Evolutionary conservation across 805 yeast genomes (phyloP).

Genomic region (Isabelozyma heimii): DNA sequence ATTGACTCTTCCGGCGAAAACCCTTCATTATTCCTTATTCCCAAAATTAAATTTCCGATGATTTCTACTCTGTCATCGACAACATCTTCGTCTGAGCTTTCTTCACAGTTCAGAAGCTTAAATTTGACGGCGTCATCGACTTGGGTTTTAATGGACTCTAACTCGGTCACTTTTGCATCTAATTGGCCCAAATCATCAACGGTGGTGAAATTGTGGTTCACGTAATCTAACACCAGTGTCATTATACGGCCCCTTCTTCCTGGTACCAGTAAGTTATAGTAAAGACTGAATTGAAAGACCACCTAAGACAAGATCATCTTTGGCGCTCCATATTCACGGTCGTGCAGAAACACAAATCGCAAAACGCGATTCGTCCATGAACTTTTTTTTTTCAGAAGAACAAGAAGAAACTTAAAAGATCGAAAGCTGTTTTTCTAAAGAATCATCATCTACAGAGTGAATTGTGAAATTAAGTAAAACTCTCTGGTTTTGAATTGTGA

Average conservation of each 20-base stretch:
- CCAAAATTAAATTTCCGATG: neutral
- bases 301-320: too few relatives aligned
- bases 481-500: neutral
- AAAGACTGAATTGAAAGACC: too few relatives aligned
- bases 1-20: neutral
- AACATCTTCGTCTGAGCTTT: neutral
- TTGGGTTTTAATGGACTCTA: conserved; percentile 14
- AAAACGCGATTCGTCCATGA: neutral
- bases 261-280: too few relatives aligned
- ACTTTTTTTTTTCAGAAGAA: neutral
- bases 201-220: conserved; percentile 32
- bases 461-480: neutral
- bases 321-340: neutral
- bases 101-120: neutral
- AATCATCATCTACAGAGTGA: neutral
- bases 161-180: conserved; percentile 20
- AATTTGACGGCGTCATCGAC: conserved; percentile 4
- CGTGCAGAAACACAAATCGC: neutral
- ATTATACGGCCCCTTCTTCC: neutral
- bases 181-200: conserved; percentile 30
- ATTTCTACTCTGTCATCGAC: conserved; percentile 2
- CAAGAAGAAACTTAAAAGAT: neutral
- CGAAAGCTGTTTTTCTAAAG: neutral
- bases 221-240: conserved; percentile 21
- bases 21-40: neutral